Percentiles rank a stretch among this genome's conserved stretches.
Conservation (phyloP, 805 yeast species). For the Starmerella floris region DNA sequence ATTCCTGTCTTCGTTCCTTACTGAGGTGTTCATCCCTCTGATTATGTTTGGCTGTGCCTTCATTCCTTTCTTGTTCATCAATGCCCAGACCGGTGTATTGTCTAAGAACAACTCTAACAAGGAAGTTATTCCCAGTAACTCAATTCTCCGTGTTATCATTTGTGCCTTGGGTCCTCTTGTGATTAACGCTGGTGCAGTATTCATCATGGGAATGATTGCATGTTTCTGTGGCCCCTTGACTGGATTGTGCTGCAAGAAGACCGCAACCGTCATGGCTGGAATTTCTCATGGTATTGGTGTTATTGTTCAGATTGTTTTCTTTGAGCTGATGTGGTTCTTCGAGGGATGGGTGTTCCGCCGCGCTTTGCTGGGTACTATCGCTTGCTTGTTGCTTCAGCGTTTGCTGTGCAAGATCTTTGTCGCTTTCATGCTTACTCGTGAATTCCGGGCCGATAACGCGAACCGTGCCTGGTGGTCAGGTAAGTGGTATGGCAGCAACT, state of each 20-base stretch:
- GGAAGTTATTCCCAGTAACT: slow-evolving; percentile 34
- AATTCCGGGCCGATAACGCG: slow-evolving; percentile 86
- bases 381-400: slow-evolving; percentile 80
- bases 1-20: slow-evolving; percentile 58
- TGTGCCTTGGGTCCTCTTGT: slow-evolving; percentile 75
- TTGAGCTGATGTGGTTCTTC: slow-evolving; percentile 92
- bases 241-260: slow-evolving; percentile 90
- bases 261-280: slow-evolving; percentile 91
- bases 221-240: slow-evolving; percentile 97
- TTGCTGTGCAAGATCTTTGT: slow-evolving; percentile 74
- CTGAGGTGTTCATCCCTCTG: slow-evolving; percentile 66
- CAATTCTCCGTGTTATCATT: slow-evolving; percentile 48
- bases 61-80: slow-evolving; percentile 65
- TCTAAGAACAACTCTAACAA: slow-evolving; percentile 17
- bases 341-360: slow-evolving; percentile 84
- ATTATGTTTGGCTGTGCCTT: slow-evolving; percentile 55
- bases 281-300: slow-evolving; percentile 94
- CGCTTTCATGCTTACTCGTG: slow-evolving; percentile 70
- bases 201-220: slow-evolving; percentile 64
- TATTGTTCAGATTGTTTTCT: slow-evolving; percentile 69
- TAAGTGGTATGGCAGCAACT: slow-evolving; percentile 91
- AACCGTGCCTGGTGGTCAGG: slow-evolving; percentile 99
- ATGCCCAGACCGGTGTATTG: slow-evolving; percentile 72
- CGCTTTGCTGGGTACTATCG: slow-evolving; percentile 72
- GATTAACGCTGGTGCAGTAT: slow-evolving; percentile 73